Evolutionary conservation across 805 yeast species (phyloP).

Genomic region (Yamadazyma sp.): DNA sequence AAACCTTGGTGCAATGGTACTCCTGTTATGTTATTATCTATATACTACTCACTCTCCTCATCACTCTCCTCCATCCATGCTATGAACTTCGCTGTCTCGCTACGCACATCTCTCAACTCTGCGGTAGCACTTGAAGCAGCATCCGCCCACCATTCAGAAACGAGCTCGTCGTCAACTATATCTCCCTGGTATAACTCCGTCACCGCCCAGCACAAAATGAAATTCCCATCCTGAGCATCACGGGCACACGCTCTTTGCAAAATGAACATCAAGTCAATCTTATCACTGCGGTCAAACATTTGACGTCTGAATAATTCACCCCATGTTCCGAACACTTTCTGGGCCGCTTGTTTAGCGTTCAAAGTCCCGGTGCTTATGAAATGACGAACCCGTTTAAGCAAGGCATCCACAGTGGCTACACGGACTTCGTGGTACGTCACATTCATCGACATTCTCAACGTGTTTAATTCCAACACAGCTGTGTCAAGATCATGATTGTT

Average conservation of each 20-base stretch:
- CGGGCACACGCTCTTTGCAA: conserved; percentile 52
- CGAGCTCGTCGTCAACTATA: conserved; percentile 76
- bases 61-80: conserved; percentile 86
- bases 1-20: too few relatives aligned
- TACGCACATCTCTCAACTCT: conserved; percentile 49
- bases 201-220: conserved; percentile 50
- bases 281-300: conserved; percentile 78
- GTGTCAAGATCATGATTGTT: conserved; percentile 92
- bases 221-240: conserved; percentile 31
- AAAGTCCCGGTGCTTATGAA: conserved; percentile 76
- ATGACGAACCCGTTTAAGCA: conserved; percentile 67
- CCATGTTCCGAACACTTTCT: conserved; percentile 79
- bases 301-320: conserved; percentile 78
- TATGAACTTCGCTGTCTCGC: conserved; percentile 68
- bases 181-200: conserved; percentile 77
- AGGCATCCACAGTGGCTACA: conserved; percentile 71
- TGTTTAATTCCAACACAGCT: conserved; percentile 87
- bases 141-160: conserved; percentile 79
- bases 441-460: conserved; percentile 96
- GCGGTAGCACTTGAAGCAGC: conserved; percentile 34
- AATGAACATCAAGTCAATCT: conserved; percentile 62
- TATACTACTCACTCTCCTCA: conserved; percentile 38
- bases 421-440: conserved; percentile 93
- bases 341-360: conserved; percentile 71
- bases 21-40: neutral